Base-by-base conservation (phyloP, 1,139 yeast genomes). In the Candida sojae region DNA sequence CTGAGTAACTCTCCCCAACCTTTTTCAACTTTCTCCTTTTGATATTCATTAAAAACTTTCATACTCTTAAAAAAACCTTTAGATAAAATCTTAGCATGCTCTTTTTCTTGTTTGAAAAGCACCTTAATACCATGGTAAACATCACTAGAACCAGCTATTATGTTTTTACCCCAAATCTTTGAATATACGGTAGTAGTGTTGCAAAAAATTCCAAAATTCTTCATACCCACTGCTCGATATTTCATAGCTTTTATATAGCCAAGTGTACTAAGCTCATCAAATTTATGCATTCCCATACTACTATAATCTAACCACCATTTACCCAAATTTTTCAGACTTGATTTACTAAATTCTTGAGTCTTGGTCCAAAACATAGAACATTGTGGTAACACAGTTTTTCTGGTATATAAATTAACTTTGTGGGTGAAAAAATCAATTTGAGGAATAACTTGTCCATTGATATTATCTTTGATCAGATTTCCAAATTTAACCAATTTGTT, bases 401-500 rank as follows among this genome's bases (percentile, higher is more conserved):
- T 30, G 25, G 26, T 11, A 34, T 12, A 37, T 17, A 13, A 26
- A 25, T 39, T 37, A 12, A 34, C 41, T 12, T 17, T 41, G 3
- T 26, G 25, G 6, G 38, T 32, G 25, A 33, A 25, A 8, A 12
- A 10, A 23, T 25, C 28, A 12, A 35, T 6, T 6, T 43, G 34
- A 8, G 41, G 41, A 13, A 36, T 12, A 26, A 38, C 28, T 13
- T 31, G 21, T n/a, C 11, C 28, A 10, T 43, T 21, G 6, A 43
- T 13, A 6, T 25, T 43, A 21, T 29, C 12, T 31, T 42, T 44
- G 6, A 50, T 17, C 11, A 23, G 21, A 7, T 41, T 38, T 7
- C 39, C 30, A 34, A 42, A 46, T 38, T 47, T 46, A 7, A 33
- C 12, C 21, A 51, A 42, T 36, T 47, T 50, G 30, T 45, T 50